Evolutionary conservation across 2,329 filamentous ascomycete species (phyloP).

Genomic region (Neonectria magnoliae): DNA sequence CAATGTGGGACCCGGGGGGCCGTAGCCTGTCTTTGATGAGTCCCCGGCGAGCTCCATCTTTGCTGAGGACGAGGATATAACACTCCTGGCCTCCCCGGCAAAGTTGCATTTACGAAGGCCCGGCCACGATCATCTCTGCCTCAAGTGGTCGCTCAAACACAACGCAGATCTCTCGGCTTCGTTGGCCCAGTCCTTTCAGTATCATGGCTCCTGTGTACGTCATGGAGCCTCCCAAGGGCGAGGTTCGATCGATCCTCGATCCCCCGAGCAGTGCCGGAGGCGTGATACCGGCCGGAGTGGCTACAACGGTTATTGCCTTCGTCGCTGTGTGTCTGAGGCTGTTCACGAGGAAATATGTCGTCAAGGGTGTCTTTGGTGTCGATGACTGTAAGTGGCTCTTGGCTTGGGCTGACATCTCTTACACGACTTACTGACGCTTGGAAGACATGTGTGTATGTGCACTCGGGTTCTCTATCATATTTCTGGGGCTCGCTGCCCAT

Average conservation of each 20-base stretch:
- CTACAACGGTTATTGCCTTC: constrained; percentile 37
- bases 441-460: constrained; percentile 40
- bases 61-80: constrained; percentile 29
- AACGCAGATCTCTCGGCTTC: constrained; percentile 8
- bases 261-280: constrained; percentile 36
- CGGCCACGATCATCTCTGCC: constrained; percentile 21
- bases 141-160: constrained; percentile 23
- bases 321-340: constrained; percentile 39
- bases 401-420: neutral
- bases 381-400: constrained; percentile 42
- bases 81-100: constrained; percentile 24
- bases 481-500: constrained; percentile 35
- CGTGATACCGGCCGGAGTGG: constrained; percentile 37
- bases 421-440: neutral
- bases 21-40: neutral
- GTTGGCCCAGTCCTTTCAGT: neutral
- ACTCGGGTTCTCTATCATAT: constrained; percentile 38
- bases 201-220: constrained; percentile 64
- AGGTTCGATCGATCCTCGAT: constrained; percentile 34
- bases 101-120: neutral
- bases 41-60: constrained; percentile 5
- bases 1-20: constrained; percentile 23
- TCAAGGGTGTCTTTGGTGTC: constrained; percentile 38
- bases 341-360: constrained; percentile 43
- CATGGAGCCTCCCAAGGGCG: constrained; percentile 40